These are phyloP conservation scores for Fusarium oxysporum DNA, from an alignment of 2,329 filamentous ascomycete species.

Conservation along the genomic window DNA sequence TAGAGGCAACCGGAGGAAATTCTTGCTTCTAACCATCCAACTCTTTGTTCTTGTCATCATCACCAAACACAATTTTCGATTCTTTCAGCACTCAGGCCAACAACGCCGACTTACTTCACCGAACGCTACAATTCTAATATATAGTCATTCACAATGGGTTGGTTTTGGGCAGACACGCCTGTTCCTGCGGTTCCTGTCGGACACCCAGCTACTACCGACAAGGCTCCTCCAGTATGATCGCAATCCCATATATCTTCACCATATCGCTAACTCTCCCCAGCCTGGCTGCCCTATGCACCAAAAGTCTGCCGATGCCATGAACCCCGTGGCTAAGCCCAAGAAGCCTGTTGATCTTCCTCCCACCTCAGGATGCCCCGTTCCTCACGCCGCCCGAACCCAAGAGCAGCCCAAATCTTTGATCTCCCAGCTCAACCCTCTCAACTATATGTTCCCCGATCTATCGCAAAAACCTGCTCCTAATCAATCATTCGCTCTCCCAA, in stretches of 20 bases:
- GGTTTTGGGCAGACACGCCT: slow-evolving; percentile 71
- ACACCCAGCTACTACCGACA: slow-evolving; percentile 48
- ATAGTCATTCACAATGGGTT: slow-evolving; percentile 61
- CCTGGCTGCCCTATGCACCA: slow-evolving; percentile 69
- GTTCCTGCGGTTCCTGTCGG: slow-evolving; percentile 50
- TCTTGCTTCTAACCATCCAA: slow-evolving; percentile 20
- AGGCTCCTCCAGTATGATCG: slow-evolving; percentile 49
- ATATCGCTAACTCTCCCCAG: slow-evolving; percentile 51
- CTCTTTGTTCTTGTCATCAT: slow-evolving; percentile 32
- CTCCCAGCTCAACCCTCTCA: slow-evolving; percentile 75
- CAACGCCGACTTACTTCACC: not conserved
- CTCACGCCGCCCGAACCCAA: slow-evolving; percentile 52
- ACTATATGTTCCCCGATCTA: slow-evolving; percentile 93
- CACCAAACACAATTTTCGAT: slow-evolving; percentile 6
- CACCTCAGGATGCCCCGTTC: slow-evolving; percentile 55
- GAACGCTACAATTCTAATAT: not conserved
- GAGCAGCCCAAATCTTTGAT: slow-evolving; percentile 60
- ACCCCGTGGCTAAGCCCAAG: slow-evolving; percentile 43
- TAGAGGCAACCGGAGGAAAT: slow-evolving; percentile 26
- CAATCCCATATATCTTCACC: not conserved
- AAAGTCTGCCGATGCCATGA: slow-evolving; percentile 62
- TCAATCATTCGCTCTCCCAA: slow-evolving; percentile 80
- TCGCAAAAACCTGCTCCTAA: slow-evolving; percentile 81
- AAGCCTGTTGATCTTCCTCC: slow-evolving; percentile 39
- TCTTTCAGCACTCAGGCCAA: not conserved